Base-by-base conservation (phyloP, 2,329 filamentous ascomycete genomes). In the Colletotrichum lentis region DNA sequence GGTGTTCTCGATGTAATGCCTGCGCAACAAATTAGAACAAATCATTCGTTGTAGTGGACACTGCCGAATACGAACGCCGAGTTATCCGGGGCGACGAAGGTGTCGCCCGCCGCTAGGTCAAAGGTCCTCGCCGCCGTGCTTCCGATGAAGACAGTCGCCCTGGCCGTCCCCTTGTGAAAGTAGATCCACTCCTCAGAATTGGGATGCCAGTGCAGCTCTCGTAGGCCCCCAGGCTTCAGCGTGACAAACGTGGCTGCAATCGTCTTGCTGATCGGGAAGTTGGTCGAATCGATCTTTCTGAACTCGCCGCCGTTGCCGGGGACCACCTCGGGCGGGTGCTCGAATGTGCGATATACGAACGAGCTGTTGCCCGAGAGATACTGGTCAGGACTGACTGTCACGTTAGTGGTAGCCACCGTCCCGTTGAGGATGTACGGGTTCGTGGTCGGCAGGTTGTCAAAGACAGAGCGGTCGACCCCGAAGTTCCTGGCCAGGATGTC, bases 151-250 rank as follows among this genome's bases (percentile, higher is more conserved):
- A 90, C 86, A 0, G 88, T 91, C 0, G 88, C 89, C 31, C 85
- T 84, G 0, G 80, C 89, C 2, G 81, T 77, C 27, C 89, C 90
- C 67, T 85, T 80, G 74, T 90, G 87, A 79, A 92, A 91, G 77
- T 91, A 91, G 2, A 91, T 77, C 89, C 90, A 91, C 75, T 91
- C 89, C 72, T 91, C 87, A 5, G 87, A 86, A 73, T 88, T 91
- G 1, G 88, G 89, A 74, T 91, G 88, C 90, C 89, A 91, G 73
- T 91, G 89, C 37, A 91, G 78, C 77, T 91, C 89, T 35, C 90
- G 80, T 47, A 92, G 76, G 1, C 83, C 89, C 46, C 84, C 84
- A 0, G 90, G 90, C 77, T 90, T 83, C 11, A 92, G 80, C 0
- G 84, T 85, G 1, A 92, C 87, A 68, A 90, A 84, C 0, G 88